Base-by-base conservation (phyloP, 805 yeast species). In the Suhomyces vadensis region DNA sequence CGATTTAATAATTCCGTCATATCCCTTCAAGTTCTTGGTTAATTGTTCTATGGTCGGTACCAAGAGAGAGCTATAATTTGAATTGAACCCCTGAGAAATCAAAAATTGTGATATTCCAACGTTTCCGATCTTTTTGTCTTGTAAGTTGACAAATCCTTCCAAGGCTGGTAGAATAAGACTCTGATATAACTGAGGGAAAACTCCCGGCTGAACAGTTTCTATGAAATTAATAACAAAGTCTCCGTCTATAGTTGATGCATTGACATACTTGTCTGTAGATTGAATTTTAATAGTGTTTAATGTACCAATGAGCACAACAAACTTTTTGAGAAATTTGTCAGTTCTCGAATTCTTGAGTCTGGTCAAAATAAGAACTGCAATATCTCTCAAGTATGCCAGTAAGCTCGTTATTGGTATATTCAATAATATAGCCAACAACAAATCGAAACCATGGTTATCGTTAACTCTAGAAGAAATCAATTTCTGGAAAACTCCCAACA, bases 401-500 rank as follows among this genome's bases (percentile, higher is more conserved):
- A 91, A 61, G 3, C 61, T 50, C 0, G 58, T 60, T 35, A 80
- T 54, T 5, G 87, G 82, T 36, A 89, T 66, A 46, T 74, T 65
- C 35, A 79, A 56, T 35, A 92, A 63, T 39, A 94, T 82, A 2
- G 76, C 69, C 59, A 87, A 91, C 36, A 94, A 66, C 35, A 94
- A 69, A 44, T 94, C 98, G 63, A 94, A 85, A 1, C 97, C 98
- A 55, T 81, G 77, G 29, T 67, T 67, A 56, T 94, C 98, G 55
- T 89, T 85, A 11, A 81, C 76, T 52, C 85, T 86, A 0, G 97
- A 88, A 1, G 97, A 82, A 41, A 94, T 81, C 52, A 94, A 72
- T 62, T 91, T 89, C 68, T 95, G 99, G 73, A 88, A 95, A n/a
- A 94, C 96, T 31, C 99, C 99, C 31, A 94, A 71, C 23, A 94